Evolutionary conservation across 2,329 filamentous ascomycete species (phyloP).

Genomic region (Claviceps fusiformis): DNA sequence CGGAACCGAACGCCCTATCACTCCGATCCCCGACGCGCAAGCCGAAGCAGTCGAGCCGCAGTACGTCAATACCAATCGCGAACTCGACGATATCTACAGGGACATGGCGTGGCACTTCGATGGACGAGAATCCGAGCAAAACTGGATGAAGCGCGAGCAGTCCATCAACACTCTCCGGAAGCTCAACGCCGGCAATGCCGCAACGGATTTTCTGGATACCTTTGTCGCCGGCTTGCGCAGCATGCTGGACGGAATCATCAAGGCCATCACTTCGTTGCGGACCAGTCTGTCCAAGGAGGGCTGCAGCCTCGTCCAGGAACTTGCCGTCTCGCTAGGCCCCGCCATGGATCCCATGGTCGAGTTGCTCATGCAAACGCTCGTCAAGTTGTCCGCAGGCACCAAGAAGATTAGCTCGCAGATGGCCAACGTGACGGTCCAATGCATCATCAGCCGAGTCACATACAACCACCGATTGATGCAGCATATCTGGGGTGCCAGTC

Average conservation of each 20-base stretch:
- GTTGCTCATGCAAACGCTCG: constrained; percentile 72
- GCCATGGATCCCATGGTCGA: constrained; percentile 82
- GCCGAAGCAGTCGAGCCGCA: constrained; percentile 62
- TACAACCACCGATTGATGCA: constrained; percentile 74
- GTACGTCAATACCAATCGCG: constrained; percentile 70
- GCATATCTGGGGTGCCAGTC: constrained; percentile 66
- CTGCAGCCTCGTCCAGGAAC: constrained; percentile 71
- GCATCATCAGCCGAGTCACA: constrained; percentile 63
- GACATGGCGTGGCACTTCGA: constrained; percentile 76
- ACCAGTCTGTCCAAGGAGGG: constrained; percentile 85
- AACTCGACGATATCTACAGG: constrained; percentile 76
- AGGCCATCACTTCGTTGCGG: constrained; percentile 67
- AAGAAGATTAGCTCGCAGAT: constrained; percentile 87
- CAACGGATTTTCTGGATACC: constrained; percentile 57
- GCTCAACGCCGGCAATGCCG: constrained; percentile 71
- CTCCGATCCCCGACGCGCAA: constrained; percentile 51
- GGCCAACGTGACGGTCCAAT: constrained; percentile 69
- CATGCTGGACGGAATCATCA: constrained; percentile 77
- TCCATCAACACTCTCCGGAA: constrained; percentile 62
- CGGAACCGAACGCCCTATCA: constrained; percentile 37
- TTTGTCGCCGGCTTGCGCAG: constrained; percentile 60
- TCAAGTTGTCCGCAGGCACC: constrained; percentile 78
- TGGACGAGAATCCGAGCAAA: constrained; percentile 77
- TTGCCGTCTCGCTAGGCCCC: constrained; percentile 62
- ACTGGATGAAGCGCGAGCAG: constrained; percentile 82